These are phyloP conservation scores for Mortierella sp. DNA, from an alignment of 371 early-diverging fungal genomes.

Conservation along the genomic window DNA sequence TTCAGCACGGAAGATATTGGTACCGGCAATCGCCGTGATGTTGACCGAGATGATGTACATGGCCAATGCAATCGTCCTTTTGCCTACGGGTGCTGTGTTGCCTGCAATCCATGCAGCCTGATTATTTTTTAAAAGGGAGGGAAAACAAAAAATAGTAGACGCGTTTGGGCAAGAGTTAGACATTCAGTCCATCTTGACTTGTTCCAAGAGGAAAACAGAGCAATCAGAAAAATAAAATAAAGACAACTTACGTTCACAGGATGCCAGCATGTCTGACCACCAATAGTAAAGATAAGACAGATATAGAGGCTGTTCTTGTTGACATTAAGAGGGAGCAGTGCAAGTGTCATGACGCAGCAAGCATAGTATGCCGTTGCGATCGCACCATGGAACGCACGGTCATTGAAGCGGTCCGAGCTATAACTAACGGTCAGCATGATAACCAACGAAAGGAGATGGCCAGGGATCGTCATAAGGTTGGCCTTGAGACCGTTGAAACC, in stretches of 20 bases:
- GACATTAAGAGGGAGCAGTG: constrained; percentile 54
- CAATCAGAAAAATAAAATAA: not conserved
- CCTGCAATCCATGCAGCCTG: constrained; percentile 64
- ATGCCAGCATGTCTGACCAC: constrained; percentile 51
- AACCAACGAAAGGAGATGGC: constrained; percentile 56
- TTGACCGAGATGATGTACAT: constrained; percentile 56
- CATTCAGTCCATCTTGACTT: too few species aligned
- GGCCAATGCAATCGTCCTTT: constrained; percentile 58
- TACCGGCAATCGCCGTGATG: constrained; percentile 56
- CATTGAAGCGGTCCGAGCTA: constrained; percentile 57
- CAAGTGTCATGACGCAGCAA: constrained; percentile 55
- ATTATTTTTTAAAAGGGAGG: constrained; percentile 27
- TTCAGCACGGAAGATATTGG: constrained; percentile 56
- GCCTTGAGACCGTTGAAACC: constrained; percentile 59
- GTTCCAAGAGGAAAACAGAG: too few species aligned
- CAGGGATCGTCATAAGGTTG: constrained; percentile 64
- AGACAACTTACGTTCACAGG: constrained; percentile 43
- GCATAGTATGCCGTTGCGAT: constrained; percentile 54
- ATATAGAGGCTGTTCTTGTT: constrained; percentile 57
- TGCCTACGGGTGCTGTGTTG: constrained; percentile 60
- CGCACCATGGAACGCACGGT: constrained; percentile 58
- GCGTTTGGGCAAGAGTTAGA: not conserved
- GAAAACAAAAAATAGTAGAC: constrained; percentile 26
- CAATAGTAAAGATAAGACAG: constrained; percentile 53
- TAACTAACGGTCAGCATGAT: constrained; percentile 57